Base-by-base conservation (phyloP, 2,329 filamentous ascomycete species). In the Aspergillus clavatus region DNA sequence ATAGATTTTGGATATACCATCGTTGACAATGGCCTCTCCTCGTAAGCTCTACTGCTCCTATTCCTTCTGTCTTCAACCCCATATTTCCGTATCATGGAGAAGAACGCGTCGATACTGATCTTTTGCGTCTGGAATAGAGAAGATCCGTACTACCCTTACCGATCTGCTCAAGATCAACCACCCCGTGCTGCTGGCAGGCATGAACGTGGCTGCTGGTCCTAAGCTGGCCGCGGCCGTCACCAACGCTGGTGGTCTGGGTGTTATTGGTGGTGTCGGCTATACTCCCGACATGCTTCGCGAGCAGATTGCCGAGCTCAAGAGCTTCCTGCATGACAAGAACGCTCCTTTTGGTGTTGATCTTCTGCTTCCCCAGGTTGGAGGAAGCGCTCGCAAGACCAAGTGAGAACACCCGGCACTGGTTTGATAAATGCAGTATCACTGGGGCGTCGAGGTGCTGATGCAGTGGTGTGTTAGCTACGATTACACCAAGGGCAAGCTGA, bases 91-190 rank as follows among this genome's bases (percentile, higher is more conserved):
- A 38, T 40, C 46, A 33, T 42, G 27, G 16, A 19, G 23, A 36
- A 21, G 22, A 22, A 54, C 42, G 22, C 24, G 14, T 21, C 28
- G 38, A 11, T 19, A 45, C 55, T 68, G 43, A 67, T 51, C 12
- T 38, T 18, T 26, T 7, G 10, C 10, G 7, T 35, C 16, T 10
- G 11, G 2, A 8, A 48, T 70, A 91, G 87, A 93, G 76, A 79
- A 87, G 77, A 85, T 98, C 71, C 87, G 87, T 65, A 98, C 93
- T 43, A 83, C 87, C 57, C 78, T 90, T 62, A 98, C 93, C 59
- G 91, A 97, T 80, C 86, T 97, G 55, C 86, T 98, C 74, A 87
- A 89, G 78, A 97, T 98, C 81, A 88, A 95, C 70, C 93, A 98
- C 74, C 93, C 93, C 47, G 78, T 98, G 66, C 77, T 98, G 63